Conservation (phyloP, 176 grass and related monocot species). For the Zizania latifolia region DNA sequence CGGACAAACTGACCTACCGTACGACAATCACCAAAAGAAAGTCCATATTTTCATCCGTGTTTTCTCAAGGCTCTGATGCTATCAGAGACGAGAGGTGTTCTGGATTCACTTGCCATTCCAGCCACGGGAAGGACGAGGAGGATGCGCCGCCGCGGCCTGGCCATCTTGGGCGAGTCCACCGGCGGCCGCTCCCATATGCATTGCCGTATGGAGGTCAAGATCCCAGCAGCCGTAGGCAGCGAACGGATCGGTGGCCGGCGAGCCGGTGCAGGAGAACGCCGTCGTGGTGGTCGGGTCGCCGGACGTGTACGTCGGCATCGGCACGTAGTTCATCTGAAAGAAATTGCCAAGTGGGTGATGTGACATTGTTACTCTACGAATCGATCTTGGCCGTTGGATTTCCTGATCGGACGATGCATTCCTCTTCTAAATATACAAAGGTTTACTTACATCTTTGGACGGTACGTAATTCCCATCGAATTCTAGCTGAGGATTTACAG, state of each 20-base stretch:
- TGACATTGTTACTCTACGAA: too few species aligned
- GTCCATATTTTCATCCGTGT: too few species aligned
- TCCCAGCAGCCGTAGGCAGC: constrained; percentile 20
- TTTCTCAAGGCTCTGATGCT: too few species aligned
- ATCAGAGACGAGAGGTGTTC: neutral
- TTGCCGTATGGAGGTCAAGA: constrained; percentile 22
- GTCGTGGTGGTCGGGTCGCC: neutral
- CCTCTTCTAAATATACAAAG: neutral
- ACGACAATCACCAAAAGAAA: too few species aligned
- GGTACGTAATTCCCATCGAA: neutral
- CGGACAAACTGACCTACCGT: neutral
- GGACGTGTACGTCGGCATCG: neutral
- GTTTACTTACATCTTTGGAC: constrained; percentile 37
- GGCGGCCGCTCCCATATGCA: neutral
- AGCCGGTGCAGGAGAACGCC: neutral
- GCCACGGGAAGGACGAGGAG: neutral
- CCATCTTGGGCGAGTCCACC: neutral
- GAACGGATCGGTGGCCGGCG: neutral
- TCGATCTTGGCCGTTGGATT: neutral
- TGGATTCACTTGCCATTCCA: constrained; percentile 10
- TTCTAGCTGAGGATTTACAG: constrained; percentile 36
- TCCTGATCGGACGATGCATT: neutral
- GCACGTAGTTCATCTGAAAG: constrained; percentile 12
- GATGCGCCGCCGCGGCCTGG: neutral
- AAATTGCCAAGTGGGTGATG: neutral